Percentiles rank a stretch among this genome's conserved stretches.
Evolutionary conservation across 306 rosid genomes (phyloP).

Genomic region (Ammopiptanthus mongolicus): DNA sequence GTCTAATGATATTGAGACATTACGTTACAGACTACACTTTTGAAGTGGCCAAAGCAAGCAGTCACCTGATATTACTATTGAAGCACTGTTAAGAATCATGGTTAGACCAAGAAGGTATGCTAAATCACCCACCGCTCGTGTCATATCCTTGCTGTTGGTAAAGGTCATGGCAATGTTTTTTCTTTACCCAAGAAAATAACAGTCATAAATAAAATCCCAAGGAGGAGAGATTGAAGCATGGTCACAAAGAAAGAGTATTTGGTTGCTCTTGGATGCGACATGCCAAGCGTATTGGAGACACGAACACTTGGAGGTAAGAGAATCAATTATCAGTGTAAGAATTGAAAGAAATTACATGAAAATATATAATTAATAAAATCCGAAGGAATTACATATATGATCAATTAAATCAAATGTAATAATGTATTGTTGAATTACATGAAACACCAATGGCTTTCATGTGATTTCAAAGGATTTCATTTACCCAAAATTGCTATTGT

Average conservation of each 20-base stretch:
- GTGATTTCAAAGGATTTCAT: neutral
- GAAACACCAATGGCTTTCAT: too few species aligned
- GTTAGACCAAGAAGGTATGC: conserved; percentile 26
- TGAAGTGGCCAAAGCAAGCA: neutral
- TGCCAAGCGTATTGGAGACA: conserved; percentile 55
- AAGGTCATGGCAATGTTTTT: conserved; percentile 15
- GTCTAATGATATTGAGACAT: neutral
- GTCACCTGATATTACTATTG: conserved; percentile 41
- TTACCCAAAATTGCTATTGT: neutral
- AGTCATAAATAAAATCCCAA: conserved; percentile 34
- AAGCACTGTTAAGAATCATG: conserved; percentile 8
- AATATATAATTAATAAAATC: neutral
- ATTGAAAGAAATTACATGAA: neutral
- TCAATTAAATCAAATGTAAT: too few species aligned
- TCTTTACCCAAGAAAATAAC: conserved; percentile 11
- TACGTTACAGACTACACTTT: neutral
- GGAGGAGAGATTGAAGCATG: conserved; percentile 30
- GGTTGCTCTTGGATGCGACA: conserved; percentile 49
- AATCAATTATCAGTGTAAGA: neutral
- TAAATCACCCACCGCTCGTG: conserved; percentile 15
- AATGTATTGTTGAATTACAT: too few species aligned
- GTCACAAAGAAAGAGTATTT: conserved; percentile 45
- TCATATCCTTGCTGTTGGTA: conserved; percentile 24
- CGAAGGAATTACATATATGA: too few species aligned
- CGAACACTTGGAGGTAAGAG: conserved; percentile 35